Evolutionary conservation across 2,329 filamentous ascomycete genomes (phyloP), one percentile per base, ranked within the genome.

Genomic region (Ophiognomonia clavigignenti-juglandacearum): DNA sequence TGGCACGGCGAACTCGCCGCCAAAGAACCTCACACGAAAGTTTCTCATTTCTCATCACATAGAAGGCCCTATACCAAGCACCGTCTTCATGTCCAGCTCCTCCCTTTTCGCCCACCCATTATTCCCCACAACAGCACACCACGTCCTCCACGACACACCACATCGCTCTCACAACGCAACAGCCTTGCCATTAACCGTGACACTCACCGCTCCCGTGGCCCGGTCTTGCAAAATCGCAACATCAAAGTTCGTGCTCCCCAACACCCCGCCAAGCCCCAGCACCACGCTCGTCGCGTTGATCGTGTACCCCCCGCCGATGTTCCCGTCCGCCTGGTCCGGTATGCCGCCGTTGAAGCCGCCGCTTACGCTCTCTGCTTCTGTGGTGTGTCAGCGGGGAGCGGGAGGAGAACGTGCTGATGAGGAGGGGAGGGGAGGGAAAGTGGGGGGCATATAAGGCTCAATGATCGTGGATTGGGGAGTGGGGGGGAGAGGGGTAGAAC

Each of bases 221-320:
- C 37, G 37, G 5, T 45, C 43, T 9, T 36, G 32, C 7, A 26
- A 29, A n/a, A 45, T 34, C 9, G 31, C 43, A 27, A 45, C 26
- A n/a, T 31, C 31, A 20, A 45, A 37, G 43, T 24, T 45, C 43
- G 37, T 22, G 14, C 37, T 45, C n/a, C 23, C 29, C 23, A 45
- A 38, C 24, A 38, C 24, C 4, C 32, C 43, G 19, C 43, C 43
- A 18, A 45, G 35, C 19, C 43, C 43, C 13, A 45, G 37, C 43
- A 37, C 43, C 19, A 45, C 24, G 13, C 24, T 45, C 34, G 43
- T 29, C 32, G 27, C 18, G 18, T 34, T 45, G 18, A 45, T 19
- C 22, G 43, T 45, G 24, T 36, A 45, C 18, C 43, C 43, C 20
- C 43, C 31, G 6, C 43, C 43, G 13, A 45, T 6, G 2, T 22